Evolutionary conservation across 441 rosid genomes (phyloP).

Genomic region (Theobroma grandiflorum): DNA sequence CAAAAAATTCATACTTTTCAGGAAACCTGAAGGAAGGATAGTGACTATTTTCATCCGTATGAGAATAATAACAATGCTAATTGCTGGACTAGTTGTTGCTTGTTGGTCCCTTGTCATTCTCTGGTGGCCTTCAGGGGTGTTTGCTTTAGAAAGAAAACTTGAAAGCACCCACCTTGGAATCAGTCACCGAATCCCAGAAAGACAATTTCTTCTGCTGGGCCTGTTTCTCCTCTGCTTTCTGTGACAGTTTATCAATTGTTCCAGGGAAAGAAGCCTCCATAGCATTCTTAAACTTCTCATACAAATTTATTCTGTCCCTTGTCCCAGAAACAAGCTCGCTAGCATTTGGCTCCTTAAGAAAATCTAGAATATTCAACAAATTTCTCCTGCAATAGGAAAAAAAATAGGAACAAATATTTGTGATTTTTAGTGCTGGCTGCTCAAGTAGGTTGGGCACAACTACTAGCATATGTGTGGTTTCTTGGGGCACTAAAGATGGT

Average conservation of each 20-base stretch:
- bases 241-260: constrained; percentile 57
- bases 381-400: constrained; percentile 71
- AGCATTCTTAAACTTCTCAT: constrained; percentile 77
- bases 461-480: not conserved
- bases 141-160: constrained; percentile 70
- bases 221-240: constrained; percentile 62
- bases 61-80: not conserved
- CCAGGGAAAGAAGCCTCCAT: constrained; percentile 69
- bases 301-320: constrained; percentile 74
- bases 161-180: constrained; percentile 82
- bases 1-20: not conserved
- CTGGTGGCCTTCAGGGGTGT: not conserved
- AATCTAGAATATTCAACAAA: constrained; percentile 78
- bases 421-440: not conserved
- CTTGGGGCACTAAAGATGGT: not conserved
- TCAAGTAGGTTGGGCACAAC: not conserved
- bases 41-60: not conserved
- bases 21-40: not conserved
- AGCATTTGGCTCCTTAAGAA: constrained; percentile 90
- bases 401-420: not conserved
- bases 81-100: not conserved
- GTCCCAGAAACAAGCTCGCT: constrained; percentile 88
- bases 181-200: constrained; percentile 89
- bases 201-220: constrained; percentile 62
- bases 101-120: not conserved